A percentile compares a stretch with the other conserved stretches of the same genome.
Evolutionary conservation across 1,284 basidiomycete species (phyloP).

Genomic region (Volvariella volvacea): DNA sequence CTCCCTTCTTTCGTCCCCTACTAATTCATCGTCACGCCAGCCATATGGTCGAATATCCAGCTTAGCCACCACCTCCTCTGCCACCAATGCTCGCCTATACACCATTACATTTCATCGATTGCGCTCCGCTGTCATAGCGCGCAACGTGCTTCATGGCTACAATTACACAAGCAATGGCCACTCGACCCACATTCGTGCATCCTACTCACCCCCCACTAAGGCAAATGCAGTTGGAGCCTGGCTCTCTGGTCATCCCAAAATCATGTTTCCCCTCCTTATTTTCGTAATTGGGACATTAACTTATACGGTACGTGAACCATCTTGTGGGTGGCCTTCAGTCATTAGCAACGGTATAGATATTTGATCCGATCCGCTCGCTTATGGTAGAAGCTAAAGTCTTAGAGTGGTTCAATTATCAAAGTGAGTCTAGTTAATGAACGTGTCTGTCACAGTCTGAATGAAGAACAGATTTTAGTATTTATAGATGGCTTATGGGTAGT

Average conservation of each 20-base stretch:
- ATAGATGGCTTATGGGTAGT: too few relatives aligned
- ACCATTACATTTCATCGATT: slow-evolving; percentile 57
- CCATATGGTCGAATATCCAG: slow-evolving; percentile 81
- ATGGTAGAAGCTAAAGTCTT: slow-evolving; percentile 82
- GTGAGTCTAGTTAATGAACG: slow-evolving; percentile 26
- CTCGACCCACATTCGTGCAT: slow-evolving; percentile 54
- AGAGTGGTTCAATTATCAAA: slow-evolving; percentile 74
- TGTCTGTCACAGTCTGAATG: too few relatives aligned
- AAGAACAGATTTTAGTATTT: too few relatives aligned
- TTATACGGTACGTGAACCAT: slow-evolving; percentile 63
- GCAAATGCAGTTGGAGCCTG: slow-evolving; percentile 78
- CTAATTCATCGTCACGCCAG: slow-evolving; percentile 27
- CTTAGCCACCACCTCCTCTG: slow-evolving; percentile 56
- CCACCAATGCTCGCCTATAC: slow-evolving; percentile 62
- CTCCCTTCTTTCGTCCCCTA: slow-evolving; percentile 2
- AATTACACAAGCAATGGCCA: slow-evolving; percentile 27
- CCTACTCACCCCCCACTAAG: slow-evolving; percentile 73
- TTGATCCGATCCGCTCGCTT: slow-evolving; percentile 85
- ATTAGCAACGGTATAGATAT: slow-evolving; percentile 47
- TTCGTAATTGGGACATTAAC: slow-evolving; percentile 87
- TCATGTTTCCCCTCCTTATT: slow-evolving; percentile 79
- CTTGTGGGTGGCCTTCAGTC: neutral
- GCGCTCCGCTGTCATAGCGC: slow-evolving; percentile 73
- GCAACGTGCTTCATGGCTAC: slow-evolving; percentile 81
- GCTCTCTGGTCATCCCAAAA: slow-evolving; percentile 80